Conservation (phyloP, 768 basidiomycete genomes). For the Sporobolomyces roseus region DNA sequence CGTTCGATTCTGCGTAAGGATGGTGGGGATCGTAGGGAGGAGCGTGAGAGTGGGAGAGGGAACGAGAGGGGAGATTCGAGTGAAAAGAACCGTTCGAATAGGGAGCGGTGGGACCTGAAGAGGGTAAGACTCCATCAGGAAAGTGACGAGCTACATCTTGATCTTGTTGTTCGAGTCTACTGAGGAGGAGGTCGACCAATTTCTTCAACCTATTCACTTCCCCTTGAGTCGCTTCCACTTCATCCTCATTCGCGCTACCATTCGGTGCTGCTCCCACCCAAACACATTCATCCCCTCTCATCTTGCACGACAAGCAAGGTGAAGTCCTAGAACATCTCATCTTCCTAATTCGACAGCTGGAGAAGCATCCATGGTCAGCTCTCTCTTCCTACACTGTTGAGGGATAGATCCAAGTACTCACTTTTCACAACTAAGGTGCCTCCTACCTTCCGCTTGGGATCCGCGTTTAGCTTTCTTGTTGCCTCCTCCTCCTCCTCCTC, state of each 20-base stretch:
- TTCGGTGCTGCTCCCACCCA: slow-evolving; percentile 34
- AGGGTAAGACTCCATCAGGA: background rate
- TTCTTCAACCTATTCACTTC: slow-evolving; percentile 30
- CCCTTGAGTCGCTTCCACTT: slow-evolving; percentile 16
- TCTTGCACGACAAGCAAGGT: slow-evolving; percentile 20
- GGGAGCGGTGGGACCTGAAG: too few species aligned
- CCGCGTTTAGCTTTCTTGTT: background rate
- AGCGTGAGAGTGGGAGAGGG: too few species aligned
- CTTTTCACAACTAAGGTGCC: slow-evolving; percentile 29
- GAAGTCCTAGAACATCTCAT: slow-evolving; percentile 17
- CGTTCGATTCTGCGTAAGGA: background rate
- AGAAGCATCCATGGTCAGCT: background rate
- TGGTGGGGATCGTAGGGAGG: background rate
- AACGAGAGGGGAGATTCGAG: too few species aligned
- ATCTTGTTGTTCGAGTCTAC: slow-evolving; percentile 32
- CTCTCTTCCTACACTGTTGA: too few species aligned
- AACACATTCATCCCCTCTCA: slow-evolving; percentile 32
- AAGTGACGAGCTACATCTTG: background rate
- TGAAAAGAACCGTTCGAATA: too few species aligned
- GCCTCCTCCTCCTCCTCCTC: background rate
- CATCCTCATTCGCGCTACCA: slow-evolving; percentile 30
- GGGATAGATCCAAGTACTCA: background rate
- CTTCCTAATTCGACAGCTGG: slow-evolving; percentile 26
- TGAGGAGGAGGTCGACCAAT: slow-evolving; percentile 37
- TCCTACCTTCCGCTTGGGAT: background rate